Evolutionary conservation across 352 stramenopile species (phyloP), one percentile per base, ranked within the genome.

Genomic region (Phytophthora rubi): DNA sequence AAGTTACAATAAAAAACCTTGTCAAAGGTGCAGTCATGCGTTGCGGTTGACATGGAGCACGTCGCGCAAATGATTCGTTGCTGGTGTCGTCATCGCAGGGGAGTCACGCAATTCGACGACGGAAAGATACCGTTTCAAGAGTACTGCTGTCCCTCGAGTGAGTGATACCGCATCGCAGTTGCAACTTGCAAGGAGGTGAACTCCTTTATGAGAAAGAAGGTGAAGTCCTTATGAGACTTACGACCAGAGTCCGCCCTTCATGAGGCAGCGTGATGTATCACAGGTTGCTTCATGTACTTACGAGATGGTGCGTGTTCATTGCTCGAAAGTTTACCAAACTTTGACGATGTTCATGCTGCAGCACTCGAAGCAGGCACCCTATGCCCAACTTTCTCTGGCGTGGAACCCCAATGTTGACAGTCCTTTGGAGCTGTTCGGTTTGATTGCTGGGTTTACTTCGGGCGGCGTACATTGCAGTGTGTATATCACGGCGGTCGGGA

Each of bases 1-100:
- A 70, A 63, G 47, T 70, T 53, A 64, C 33, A 70, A 70, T 53
- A 15, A 62, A 70, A 70, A 53, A 39, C 56, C 33, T 48, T 21
- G 42, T 48, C 33, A 39, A 39, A 39, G 33, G 2, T 39, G 13
- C 33, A 39, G 7, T 3, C 23, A 3, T 26, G 23, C 33, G 5
- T 39, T 39, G 33, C 33, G 8, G 13, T 4, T 39, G 33, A 9
- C 0, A 39, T 39, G 33, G 33, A 13, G 33, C 33, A 15, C 33
- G 9, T 13, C 33, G 33, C 7, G 33, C 33, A 12, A 39, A 39
- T 9, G 7, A 39, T 12, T 39, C 33, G 33, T 12, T 39, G 33
- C 33, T 12, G 33, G 33, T 39, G 33, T 39, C 33, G 9, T 39
- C 33, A 39, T 39, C 5, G 33, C 33, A 21, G 6, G 42, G 28